Evolutionary conservation across 768 basidiomycete genomes (phyloP).

Genomic region (Tulasnella sp.): DNA sequence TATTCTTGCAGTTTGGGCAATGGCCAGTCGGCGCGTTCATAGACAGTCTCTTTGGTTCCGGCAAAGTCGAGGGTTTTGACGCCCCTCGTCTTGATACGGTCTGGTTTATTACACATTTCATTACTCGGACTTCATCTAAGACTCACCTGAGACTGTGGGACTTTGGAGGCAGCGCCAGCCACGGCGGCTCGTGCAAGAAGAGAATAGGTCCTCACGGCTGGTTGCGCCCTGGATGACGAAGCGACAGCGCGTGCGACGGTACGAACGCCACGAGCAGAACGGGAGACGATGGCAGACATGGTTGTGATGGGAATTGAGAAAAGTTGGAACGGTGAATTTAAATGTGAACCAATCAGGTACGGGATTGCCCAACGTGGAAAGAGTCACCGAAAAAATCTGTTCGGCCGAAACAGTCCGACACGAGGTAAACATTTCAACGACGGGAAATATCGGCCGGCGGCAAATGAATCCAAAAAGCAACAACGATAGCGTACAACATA

Average conservation of each 20-base stretch:
- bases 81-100: conserved; percentile 47
- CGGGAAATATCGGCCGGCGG: neutral
- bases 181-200: conserved; percentile 40
- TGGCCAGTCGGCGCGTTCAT: conserved; percentile 97
- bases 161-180: conserved; percentile 18
- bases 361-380: neutral
- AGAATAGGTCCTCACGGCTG: conserved; percentile 40
- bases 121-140: conserved; percentile 2
- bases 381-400: conserved; percentile 10
- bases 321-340: neutral
- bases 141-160: neutral
- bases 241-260: conserved; percentile 33
- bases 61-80: conserved; percentile 96
- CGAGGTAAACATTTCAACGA: neutral
- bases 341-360: neutral
- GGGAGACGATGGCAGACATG: conserved; percentile 38
- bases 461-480: neutral
- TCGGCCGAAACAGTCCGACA: conserved; percentile 12
- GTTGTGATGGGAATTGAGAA: neutral
- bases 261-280: conserved; percentile 33
- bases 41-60: conserved; percentile 83
- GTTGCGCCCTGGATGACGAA: neutral
- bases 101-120: neutral
- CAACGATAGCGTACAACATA: neutral
- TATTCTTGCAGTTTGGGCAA: conserved; percentile 96